Percentiles rank a stretch among this genome's conserved stretches.
Evolutionary conservation across 192 early-diverging fungal genomes (phyloP).

Genomic region (Entomortierella chlamydospora): DNA sequence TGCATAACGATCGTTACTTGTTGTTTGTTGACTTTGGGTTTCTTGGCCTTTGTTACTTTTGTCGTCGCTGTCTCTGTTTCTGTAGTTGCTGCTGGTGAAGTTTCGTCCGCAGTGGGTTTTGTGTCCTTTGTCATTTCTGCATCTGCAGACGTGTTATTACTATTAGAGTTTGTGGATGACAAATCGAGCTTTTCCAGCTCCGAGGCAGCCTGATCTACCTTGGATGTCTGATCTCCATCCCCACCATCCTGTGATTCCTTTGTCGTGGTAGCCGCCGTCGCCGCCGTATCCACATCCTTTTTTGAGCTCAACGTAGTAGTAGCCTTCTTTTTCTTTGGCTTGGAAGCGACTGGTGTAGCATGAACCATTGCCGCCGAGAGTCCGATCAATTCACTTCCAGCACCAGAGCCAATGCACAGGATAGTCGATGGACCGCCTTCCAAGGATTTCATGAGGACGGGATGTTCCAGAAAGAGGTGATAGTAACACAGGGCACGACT

Average conservation of each 20-base stretch:
- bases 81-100: neutral
- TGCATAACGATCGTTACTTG: slow-evolving; percentile 60
- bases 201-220: neutral
- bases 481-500: slow-evolving; percentile 89
- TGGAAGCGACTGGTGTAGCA: slow-evolving; percentile 27
- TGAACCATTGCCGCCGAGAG: slow-evolving; percentile 77
- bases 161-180: neutral
- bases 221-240: neutral
- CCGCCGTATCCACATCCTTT: slow-evolving; percentile 4
- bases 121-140: neutral
- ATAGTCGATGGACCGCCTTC: slow-evolving; percentile 61
- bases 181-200: neutral
- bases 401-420: slow-evolving; percentile 82
- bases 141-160: neutral
- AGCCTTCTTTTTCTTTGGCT: slow-evolving; percentile 22
- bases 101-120: neutral
- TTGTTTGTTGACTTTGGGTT: slow-evolving; percentile 48
- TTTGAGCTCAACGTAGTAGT: neutral
- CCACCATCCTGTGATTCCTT: neutral
- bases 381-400: slow-evolving; percentile 87
- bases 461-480: slow-evolving; percentile 69
- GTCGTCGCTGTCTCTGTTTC: neutral
- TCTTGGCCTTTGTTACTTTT: slow-evolving; percentile 7
- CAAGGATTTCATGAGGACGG: slow-evolving; percentile 61
- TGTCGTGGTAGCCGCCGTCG: slow-evolving; percentile 7